Conservation (phyloP, 805 yeast genomes). For the Priceomyces fermenticarens region DNA sequence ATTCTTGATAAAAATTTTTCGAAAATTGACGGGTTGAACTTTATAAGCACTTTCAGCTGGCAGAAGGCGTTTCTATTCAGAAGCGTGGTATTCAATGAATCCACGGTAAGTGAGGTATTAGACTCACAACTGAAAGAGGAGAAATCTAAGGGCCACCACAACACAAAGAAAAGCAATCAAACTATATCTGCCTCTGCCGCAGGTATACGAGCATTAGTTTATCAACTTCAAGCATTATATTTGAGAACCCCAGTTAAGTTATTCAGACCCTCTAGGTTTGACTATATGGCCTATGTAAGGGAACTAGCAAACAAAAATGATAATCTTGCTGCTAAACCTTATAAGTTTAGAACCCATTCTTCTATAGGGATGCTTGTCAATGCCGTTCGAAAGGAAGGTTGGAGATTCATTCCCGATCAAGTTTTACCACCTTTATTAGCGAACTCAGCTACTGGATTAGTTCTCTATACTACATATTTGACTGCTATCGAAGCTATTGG, state of each 20-base stretch:
- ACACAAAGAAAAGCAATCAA: slow-evolving; percentile 24
- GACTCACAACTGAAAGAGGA: neutral
- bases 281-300: slow-evolving; percentile 70
- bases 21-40: neutral
- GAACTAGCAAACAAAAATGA: slow-evolving; percentile 46
- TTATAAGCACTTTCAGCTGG: neutral
- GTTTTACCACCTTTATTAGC: slow-evolving; percentile 86
- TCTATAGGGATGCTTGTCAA: slow-evolving; percentile 68
- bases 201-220: slow-evolving; percentile 78
- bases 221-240: slow-evolving; percentile 74
- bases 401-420: slow-evolving; percentile 82
- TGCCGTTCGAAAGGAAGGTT: slow-evolving; percentile 75
- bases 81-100: slow-evolving; percentile 1
- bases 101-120: neutral
- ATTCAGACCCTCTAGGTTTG: slow-evolving; percentile 88
- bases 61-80: slow-evolving; percentile 1
- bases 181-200: slow-evolving; percentile 81
- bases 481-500: slow-evolving; percentile 41
- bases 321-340: slow-evolving; percentile 45
- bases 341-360: slow-evolving; percentile 67
- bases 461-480: slow-evolving; percentile 80
- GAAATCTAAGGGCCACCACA: neutral
- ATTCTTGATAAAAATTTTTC: neutral
- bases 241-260: slow-evolving; percentile 79
- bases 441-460: slow-evolving; percentile 85